phyloP scores from a whole-genome alignment of 2,329 filamentous ascomycete genomes.

The Emericellopsis atlantica region DNA sequence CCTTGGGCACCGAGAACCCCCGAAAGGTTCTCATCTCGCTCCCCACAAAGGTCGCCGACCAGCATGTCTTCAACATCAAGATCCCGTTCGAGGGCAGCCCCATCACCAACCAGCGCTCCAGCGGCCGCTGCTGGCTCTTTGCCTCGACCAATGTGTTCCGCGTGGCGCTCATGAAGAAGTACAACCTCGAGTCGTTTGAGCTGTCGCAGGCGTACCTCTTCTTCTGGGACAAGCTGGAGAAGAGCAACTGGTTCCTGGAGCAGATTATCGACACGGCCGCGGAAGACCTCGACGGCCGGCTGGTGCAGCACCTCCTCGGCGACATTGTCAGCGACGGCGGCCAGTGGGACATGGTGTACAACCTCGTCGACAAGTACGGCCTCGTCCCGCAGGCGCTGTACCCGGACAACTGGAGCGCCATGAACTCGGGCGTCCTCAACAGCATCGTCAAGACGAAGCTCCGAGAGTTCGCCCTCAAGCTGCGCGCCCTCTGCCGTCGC shows the following conservation, averaged over 20 bases:
- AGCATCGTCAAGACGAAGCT: constrained; percentile 70
- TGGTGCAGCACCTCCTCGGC: constrained; percentile 57
- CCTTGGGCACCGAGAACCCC: constrained; percentile 56
- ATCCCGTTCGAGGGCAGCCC: constrained; percentile 73
- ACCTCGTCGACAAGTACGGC: constrained; percentile 77
- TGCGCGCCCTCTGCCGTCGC: constrained; percentile 42
- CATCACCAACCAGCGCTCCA: constrained; percentile 73
- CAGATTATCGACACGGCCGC: constrained; percentile 63
- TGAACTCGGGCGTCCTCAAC: constrained; percentile 58
- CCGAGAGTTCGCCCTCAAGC: constrained; percentile 66
- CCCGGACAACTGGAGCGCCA: constrained; percentile 70
- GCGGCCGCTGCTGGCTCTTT: constrained; percentile 85
- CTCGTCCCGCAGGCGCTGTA: constrained; percentile 74
- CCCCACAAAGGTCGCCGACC: constrained; percentile 51
- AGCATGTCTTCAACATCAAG: constrained; percentile 71
- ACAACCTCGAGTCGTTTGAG: constrained; percentile 67
- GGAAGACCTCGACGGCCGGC: constrained; percentile 57
- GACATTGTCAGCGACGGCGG: constrained; percentile 69
- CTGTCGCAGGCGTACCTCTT: constrained; percentile 82
- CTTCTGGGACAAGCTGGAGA: constrained; percentile 92
- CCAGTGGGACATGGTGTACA: constrained; percentile 87
- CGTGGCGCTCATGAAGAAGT: constrained; percentile 75
- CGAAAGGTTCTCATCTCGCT: constrained; percentile 53
- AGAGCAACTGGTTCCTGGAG: constrained; percentile 81
- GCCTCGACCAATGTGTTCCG: constrained; percentile 86